Evolutionary conservation across 1,139 yeast species (phyloP), one percentile per base, ranked within the genome.

Genomic region (Nakaseomyces sp.): DNA sequence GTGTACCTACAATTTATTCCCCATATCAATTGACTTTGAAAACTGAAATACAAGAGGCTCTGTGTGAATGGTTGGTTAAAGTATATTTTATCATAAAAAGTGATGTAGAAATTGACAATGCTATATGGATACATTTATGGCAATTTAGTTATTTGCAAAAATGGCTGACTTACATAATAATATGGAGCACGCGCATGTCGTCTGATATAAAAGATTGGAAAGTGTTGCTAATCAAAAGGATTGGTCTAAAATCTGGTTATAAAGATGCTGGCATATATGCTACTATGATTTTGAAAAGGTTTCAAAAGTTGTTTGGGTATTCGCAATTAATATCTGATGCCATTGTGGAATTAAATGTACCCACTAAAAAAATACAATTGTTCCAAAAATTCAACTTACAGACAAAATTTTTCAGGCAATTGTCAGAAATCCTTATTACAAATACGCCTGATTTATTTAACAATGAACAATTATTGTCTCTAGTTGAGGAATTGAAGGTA

Each of bases 71-170:
- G 76, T 48, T 72, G 17, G 65, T 68, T 4, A 61, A 63, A 2
- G 65, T 67, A 0, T 51, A 42, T 30, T 47, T 55, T 30, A 31
- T 57, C n/a, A 37, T 49, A 12, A 57, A 65, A 0, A 61, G 57
- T n/a, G 60, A 61, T 15, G 31, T 22, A 16, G 48, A 54, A 2
- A 47, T 64, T 5, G 54, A 53, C 2, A 50, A 50, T 26, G 64
- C 72, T 1, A 46, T 70, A 12, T 58, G 75, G 44, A 64, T 73
- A 49, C 67, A 70, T 24, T 61, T 67, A 33, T 61, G 77, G 49
- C 68, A 70, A 41, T 71, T 63, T 47, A 76, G 72, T 47, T 68
- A 61, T 43, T 56, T 70, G 32, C 68, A 77, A 29, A 65, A 66
- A 1, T 65, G 68, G 57, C 55, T 72, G 4, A 68, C 77, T 12